phyloP scores from a whole-genome alignment of 2,329 filamentous ascomycete genomes.

The Corynespora cassiicola region DNA sequence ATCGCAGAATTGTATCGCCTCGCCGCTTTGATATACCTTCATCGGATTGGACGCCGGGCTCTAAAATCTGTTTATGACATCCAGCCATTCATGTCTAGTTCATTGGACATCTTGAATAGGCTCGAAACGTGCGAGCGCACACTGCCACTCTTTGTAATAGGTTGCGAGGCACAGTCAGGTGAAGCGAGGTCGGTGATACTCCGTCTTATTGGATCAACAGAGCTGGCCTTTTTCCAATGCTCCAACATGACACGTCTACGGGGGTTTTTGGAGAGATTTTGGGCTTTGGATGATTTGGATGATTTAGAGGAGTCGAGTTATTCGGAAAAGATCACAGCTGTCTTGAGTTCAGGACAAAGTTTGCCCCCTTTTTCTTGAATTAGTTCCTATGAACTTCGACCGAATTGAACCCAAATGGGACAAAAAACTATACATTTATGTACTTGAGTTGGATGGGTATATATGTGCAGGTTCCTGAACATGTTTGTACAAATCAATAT shows the following conservation, averaged over 20 bases:
- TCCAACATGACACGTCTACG: constrained; percentile 10
- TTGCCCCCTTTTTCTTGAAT: constrained; percentile 14
- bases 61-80: no score
- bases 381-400: no score
- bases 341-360: constrained; percentile 8
- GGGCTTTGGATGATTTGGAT: constrained; percentile 23
- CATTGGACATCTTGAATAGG: constrained; percentile 16
- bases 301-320: constrained; percentile 13
- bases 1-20: constrained; percentile 19
- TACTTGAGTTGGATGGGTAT: no score
- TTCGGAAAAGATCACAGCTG: constrained; percentile 14
- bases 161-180: constrained; percentile 35
- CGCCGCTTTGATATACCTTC: constrained; percentile 18
- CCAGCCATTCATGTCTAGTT: constrained; percentile 5
- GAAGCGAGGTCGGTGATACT: constrained; percentile 20
- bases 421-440: no score
- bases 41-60: constrained; percentile 15
- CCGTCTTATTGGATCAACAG: constrained; percentile 6
- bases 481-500: no score
- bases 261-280: constrained; percentile 18
- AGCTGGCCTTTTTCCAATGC: neutral
- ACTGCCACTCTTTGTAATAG: constrained; percentile 34
- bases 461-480: no score
- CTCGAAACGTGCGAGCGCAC: constrained; percentile 27
- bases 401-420: no score